A percentile compares a stretch with the other conserved stretches of the same genome.
phyloP scores from a whole-genome alignment of 345 rosid genomes.

The Eucalyptus microcorys region DNA sequence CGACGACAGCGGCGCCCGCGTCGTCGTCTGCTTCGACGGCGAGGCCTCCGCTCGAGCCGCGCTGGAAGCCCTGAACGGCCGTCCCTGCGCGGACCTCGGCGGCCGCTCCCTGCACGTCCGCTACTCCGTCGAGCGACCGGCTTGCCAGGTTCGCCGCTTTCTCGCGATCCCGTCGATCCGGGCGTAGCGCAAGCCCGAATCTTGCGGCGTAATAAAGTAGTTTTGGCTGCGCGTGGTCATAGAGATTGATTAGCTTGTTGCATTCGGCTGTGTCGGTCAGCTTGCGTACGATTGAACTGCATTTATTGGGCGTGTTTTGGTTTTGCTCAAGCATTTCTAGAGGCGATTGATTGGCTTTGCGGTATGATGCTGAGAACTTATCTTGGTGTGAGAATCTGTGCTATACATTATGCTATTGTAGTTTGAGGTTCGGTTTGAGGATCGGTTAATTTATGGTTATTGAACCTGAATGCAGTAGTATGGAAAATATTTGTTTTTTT shows the following conservation, averaged over 20 bases:
- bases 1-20: slow-evolving; percentile 85
- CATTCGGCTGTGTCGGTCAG: background rate
- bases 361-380: background rate
- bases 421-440: background rate
- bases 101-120: slow-evolving; percentile 71
- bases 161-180: background rate
- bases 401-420: background rate
- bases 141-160: slow-evolving; percentile 14
- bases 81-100: slow-evolving; percentile 48
- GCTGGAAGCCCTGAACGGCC: slow-evolving; percentile 30
- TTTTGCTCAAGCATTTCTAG: background rate
- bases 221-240: background rate
- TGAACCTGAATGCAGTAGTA: background rate
- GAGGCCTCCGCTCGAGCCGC: slow-evolving; percentile 52
- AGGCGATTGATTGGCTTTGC: background rate
- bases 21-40: slow-evolving; percentile 46
- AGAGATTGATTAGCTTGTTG: background rate
- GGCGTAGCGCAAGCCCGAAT: background rate
- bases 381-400: background rate
- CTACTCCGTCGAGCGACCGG: slow-evolving; percentile 43
- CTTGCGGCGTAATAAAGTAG: background rate
- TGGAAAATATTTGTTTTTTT: background rate
- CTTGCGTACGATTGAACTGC: background rate
- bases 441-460: background rate
- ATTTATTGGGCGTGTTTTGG: background rate